A percentile compares a stretch with the other conserved stretches of the same genome.
Evolutionary conservation across 495 filamentous ascomycete genomes (phyloP).

Genomic region (Trichocladium antarcticum): DNA sequence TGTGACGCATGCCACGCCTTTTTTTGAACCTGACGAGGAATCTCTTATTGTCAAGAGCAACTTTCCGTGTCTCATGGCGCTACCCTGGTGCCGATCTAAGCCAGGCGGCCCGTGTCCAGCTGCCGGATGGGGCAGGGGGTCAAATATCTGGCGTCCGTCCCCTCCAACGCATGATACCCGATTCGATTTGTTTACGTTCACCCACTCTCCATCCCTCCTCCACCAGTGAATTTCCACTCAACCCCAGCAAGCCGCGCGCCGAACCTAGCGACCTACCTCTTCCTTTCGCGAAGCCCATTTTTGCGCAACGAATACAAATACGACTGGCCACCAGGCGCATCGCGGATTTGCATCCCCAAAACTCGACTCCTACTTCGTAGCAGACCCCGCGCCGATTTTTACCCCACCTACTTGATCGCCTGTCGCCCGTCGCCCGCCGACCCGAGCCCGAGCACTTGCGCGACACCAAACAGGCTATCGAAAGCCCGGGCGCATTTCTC

Average conservation of each 20-base stretch:
- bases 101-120: constrained; percentile 4
- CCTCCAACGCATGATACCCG: constrained; percentile 1
- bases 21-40: no score
- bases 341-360: background rate
- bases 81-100: background rate
- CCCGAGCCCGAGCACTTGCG: background rate
- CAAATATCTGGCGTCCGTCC: constrained; percentile 10
- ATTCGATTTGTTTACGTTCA: constrained; percentile 17
- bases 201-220: constrained; percentile 8
- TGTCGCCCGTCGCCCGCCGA: background rate
- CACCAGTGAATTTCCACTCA: constrained; percentile 3
- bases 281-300: background rate
- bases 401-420: constrained; percentile 11
- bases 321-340: background rate
- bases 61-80: background rate
- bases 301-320: background rate
- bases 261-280: background rate
- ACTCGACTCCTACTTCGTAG: background rate
- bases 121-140: constrained; percentile 3
- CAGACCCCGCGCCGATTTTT: background rate
- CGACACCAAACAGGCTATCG: background rate
- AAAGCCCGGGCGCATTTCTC: background rate
- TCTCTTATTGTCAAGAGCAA: no score
- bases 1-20: no score
- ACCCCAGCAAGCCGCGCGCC: constrained; percentile 1